Evolutionary conservation across 192 early-diverging fungal species (phyloP).

Genomic region (Powellomyces hirtus): DNA sequence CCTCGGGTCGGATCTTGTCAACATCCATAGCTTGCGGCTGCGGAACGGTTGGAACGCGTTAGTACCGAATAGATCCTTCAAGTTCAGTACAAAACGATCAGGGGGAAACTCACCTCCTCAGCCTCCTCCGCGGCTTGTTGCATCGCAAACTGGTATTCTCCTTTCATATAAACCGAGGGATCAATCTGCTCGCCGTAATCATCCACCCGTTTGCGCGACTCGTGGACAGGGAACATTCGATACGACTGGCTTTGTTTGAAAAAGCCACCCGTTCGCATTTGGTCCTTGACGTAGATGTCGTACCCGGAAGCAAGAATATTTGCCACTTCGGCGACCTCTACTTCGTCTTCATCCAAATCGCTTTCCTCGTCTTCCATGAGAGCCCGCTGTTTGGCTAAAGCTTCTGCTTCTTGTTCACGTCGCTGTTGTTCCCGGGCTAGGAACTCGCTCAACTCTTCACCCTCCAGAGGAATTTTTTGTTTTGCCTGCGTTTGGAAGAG

Average conservation of each 20-base stretch:
- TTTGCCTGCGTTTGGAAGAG: constrained; percentile 26
- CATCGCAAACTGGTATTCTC: constrained; percentile 23
- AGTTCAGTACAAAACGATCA: no score
- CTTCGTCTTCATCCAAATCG: constrained; percentile 55
- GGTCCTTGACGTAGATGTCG: constrained; percentile 85
- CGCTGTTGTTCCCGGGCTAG: constrained; percentile 59
- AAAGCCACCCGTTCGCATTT: constrained; percentile 68
- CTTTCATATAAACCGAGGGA: constrained; percentile 44
- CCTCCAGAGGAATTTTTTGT: constrained; percentile 76
- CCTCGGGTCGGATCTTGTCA: constrained; percentile 46
- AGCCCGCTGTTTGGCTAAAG: constrained; percentile 47
- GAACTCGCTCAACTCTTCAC: constrained; percentile 76
- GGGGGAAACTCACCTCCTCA: constrained; percentile 4
- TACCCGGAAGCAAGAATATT: constrained; percentile 53
- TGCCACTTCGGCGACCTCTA: constrained; percentile 43
- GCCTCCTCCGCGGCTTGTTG: constrained; percentile 43
- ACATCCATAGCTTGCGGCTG: constrained; percentile 36
- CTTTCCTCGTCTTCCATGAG: constrained; percentile 72
- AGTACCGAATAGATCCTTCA: no score
- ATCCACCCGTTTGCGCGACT: constrained; percentile 79
- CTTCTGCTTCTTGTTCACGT: constrained; percentile 71
- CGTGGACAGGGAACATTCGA: constrained; percentile 80
- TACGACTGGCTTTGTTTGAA: constrained; percentile 78
- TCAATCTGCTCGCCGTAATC: constrained; percentile 90
- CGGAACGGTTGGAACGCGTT: no score